These are phyloP conservation scores for Rosa rugosa DNA, from an alignment of 306 rosid species.

Conservation along the genomic window DNA sequence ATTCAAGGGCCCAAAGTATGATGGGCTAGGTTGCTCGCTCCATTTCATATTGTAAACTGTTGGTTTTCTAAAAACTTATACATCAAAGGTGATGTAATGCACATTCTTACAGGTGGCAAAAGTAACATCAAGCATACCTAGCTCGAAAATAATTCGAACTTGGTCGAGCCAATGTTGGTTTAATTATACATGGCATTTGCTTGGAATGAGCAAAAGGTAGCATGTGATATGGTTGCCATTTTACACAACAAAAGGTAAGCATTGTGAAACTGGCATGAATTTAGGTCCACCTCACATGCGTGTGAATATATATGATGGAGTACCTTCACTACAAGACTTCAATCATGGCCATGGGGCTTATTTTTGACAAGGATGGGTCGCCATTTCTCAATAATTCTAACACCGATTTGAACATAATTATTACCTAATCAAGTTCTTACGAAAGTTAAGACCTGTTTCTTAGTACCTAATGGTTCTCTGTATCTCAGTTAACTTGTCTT, in stretches of 20 bases:
- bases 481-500: background rate
- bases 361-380: background rate
- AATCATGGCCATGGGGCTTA: constrained; percentile 8
- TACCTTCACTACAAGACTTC: constrained; percentile 3
- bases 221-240: constrained; percentile 12
- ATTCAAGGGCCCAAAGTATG: background rate
- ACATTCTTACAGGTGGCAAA: background rate
- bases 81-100: background rate
- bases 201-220: background rate
- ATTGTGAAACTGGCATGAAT: constrained; percentile 5
- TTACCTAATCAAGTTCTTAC: background rate
- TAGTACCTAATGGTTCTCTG: background rate
- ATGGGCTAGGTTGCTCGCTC: background rate
- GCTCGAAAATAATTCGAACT: background rate
- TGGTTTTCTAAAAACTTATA: background rate
- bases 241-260: background rate
- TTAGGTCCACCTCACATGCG: constrained; percentile 20
- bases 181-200: background rate
- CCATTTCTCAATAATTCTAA: background rate
- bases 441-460: background rate
- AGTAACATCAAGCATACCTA: background rate
- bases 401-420: background rate
- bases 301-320: background rate
- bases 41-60: background rate
- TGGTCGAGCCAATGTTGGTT: background rate